Evolutionary conservation across 768 basidiomycete species (phyloP).

Genomic region (Leccinellum albellum): DNA sequence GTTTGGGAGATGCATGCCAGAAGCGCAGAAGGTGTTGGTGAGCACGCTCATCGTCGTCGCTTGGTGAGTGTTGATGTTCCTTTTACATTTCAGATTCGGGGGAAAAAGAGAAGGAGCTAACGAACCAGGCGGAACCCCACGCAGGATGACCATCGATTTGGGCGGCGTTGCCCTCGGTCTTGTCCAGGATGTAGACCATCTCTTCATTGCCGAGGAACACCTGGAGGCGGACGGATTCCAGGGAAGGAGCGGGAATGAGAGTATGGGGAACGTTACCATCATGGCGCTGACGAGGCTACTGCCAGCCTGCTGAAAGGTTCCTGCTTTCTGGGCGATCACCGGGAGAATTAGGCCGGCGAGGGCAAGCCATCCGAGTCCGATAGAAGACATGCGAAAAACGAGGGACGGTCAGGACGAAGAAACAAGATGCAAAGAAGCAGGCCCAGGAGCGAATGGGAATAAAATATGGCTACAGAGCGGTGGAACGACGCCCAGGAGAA

Average conservation of each 20-base stretch:
- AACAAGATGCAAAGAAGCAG: conserved; percentile 2
- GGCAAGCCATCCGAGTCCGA: conserved; percentile 6
- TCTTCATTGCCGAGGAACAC: conserved; percentile 76
- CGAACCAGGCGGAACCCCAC: conserved; percentile 69
- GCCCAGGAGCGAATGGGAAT: not conserved
- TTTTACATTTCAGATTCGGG: conserved; percentile 37
- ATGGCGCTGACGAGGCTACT: conserved; percentile 45
- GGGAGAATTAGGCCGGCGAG: conserved; percentile 2
- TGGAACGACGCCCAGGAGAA: too few species aligned
- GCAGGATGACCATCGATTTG: conserved; percentile 68
- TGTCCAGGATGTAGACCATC: conserved; percentile 87
- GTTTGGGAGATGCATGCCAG: conserved; percentile 76
- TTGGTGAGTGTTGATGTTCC: conserved; percentile 19
- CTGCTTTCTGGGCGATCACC: conserved; percentile 9
- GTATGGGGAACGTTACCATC: conserved; percentile 34
- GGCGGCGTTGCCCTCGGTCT: conserved; percentile 71
- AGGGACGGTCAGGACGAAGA: not conserved
- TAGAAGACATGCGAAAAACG: conserved; percentile 1
- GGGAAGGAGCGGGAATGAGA: not conserved
- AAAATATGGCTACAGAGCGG: not conserved
- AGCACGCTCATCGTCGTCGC: conserved; percentile 35
- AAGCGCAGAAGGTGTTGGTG: conserved; percentile 76
- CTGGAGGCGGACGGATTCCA: conserved; percentile 29
- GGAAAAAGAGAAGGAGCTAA: too few species aligned
- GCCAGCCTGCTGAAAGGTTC: conserved; percentile 18